Base-by-base conservation (phyloP, 495 filamentous ascomycete genomes). In the Hyphodiscus hymeniophilus region DNA sequence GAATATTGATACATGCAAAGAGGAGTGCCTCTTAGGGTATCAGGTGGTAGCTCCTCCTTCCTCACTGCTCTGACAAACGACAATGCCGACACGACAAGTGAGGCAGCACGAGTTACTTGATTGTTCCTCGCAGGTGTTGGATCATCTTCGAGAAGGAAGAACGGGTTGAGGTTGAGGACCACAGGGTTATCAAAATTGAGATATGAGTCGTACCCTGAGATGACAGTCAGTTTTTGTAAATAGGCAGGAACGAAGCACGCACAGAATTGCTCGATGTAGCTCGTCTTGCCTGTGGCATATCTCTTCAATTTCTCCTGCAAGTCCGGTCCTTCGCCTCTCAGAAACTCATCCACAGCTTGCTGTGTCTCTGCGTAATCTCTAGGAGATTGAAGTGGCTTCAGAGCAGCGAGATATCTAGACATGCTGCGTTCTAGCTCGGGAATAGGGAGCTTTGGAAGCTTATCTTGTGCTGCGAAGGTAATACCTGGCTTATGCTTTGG, bases 241-340 rank as follows among this genome's bases (percentile, higher is more conserved):
- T 26, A 12, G 21, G 28, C 15, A 2, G 42, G 38, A 18, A 38
- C 24, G 11, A 31, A 20, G 13, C 17, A 77, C 90, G 50, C 79
- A 97, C 91, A 98, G 55, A 98, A 98, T 62, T 98, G 92, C 62
- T 98, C 92, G 51, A 98, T 97, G 61, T 94, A 98, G 63, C 94
- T 98, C 8, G 87, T 87, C 66, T 89, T 89, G 18, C 83, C 89
- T 4, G 75, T 76, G n/a, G 94, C 89, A 74, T 98, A 98, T 63
- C 84, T 85, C 73, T 88, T 92, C 41, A 98, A 66, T 64, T 80
- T 85, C 55, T 91, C 87, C 58, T 98, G 89, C 45, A 98, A 69
- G 34, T 83, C 77, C 0, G 84, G 87, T 0, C 92, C 92, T 57
- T 96, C 92, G 7, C 73, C 70, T 61, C 77, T 86, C 35, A 95